Evolutionary conservation across 495 filamentous ascomycete species (phyloP), one percentile per base, ranked within the genome.

Genomic region (Penicillium macrosclerotiorum): DNA sequence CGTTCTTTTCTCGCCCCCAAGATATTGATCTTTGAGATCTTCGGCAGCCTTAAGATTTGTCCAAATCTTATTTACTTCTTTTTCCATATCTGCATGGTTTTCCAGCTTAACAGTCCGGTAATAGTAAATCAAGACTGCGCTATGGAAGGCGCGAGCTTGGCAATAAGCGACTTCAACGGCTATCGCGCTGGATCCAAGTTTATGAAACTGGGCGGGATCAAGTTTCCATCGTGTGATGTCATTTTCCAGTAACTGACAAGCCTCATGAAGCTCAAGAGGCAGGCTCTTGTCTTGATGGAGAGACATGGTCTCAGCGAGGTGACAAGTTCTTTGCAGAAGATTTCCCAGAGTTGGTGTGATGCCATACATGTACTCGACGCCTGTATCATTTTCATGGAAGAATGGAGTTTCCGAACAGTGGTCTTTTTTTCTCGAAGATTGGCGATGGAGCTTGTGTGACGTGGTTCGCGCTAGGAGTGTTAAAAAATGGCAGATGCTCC

Each of bases 101-200:
- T 20, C 24, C 8, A 19, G 22, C 8, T 35, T 27, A n/a, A 45
- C 25, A 5, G 29, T 11, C 8, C 35, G 42, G 23, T 46, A 36
- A 13, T 34, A 51, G 9, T 39, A 41, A 3, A 51, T 40, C 14
- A 30, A 16, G 3, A 51, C 12, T 1, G 48, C 48, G 22, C 48
- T 51, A 6, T 51, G 37, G 26, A 51, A 51, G 13, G 48, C 42
- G 3, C 22, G 22, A 4, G 48, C 48, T 29, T 51, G 48, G 13
- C 22, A 45, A 8, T 37, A 36, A 13, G 42, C 16, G 12, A 51
- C 41, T 12, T 51, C 48, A 11, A 42, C 11, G 23, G 42, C 36
- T 1, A 2, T 37, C 5, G 8, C 17, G 1, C 26, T 25, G 3
- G 23, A 29, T 3, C 12, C 8, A 2, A 22, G 4, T n/a, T 29